These are phyloP conservation scores for Hypoxylon sp. DNA, from an alignment of 2,329 filamentous ascomycete genomes.

Conservation along the genomic window DNA sequence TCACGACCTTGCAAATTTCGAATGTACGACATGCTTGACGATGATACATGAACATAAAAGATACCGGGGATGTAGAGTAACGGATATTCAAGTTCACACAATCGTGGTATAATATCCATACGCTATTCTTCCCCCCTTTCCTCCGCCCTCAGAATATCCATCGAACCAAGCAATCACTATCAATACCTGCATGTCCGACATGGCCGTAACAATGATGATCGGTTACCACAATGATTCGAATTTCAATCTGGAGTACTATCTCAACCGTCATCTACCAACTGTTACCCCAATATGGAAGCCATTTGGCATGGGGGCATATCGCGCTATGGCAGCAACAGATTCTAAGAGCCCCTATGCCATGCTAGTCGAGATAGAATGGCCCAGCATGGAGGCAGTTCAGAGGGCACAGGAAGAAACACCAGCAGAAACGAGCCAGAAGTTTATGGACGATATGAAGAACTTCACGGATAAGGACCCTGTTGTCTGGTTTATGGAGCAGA, in stretches of 20 bases:
- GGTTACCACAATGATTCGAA: slow-evolving; percentile 35
- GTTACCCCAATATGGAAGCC: slow-evolving; percentile 37
- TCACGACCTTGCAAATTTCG: background rate
- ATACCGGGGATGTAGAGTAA: background rate
- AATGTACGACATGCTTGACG: background rate
- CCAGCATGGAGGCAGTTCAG: slow-evolving; percentile 34
- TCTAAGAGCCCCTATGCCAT: slow-evolving; percentile 33
- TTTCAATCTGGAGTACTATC: slow-evolving; percentile 44
- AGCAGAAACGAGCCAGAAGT: slow-evolving; percentile 22
- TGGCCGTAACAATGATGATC: slow-evolving; percentile 43
- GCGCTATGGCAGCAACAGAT: slow-evolving; percentile 30
- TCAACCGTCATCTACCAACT: slow-evolving; percentile 34
- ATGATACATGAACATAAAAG: background rate
- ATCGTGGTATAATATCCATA: slow-evolving; percentile 9
- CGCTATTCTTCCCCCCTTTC: background rate
- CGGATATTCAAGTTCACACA: background rate
- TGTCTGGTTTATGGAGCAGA: slow-evolving; percentile 45
- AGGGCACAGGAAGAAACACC: slow-evolving; percentile 32
- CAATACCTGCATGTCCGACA: slow-evolving; percentile 11
- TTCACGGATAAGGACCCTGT: slow-evolving; percentile 41
- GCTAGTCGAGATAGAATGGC: slow-evolving; percentile 43
- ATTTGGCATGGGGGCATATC: slow-evolving; percentile 32
- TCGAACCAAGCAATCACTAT: background rate
- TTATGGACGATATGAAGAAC: slow-evolving; percentile 43
- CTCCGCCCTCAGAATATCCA: background rate